Evolutionary conservation across 495 filamentous ascomycete genomes (phyloP), one percentile per base, ranked within the genome.

Genomic region (Cryomyces minteri): DNA sequence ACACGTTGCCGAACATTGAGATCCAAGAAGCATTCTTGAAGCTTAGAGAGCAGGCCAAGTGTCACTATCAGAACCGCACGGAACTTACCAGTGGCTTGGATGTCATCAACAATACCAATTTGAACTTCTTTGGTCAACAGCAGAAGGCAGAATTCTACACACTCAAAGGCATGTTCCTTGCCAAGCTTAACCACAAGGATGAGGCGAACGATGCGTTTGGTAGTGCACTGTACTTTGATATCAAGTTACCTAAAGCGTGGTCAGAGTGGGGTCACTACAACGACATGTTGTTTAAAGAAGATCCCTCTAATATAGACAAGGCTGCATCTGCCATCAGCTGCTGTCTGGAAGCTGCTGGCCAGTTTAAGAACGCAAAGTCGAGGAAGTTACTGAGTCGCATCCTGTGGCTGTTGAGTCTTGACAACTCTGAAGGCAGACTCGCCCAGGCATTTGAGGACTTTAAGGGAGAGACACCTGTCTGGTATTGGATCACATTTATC

Each of bases 401-500:
- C 41, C 69, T 99, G 33, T 99, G 92, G 92, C 71, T 99, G 32
- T 71, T 99, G 25, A 95, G 88, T 58, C 66, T 99, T 48, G 92
- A 99, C 56, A 84, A 94, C 51, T 70, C 82, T 0, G 83, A 83
- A 53, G 84, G 80, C 37, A 76, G 69, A 30, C 78, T 99, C 41
- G 77, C 80, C 4, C 64, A 74, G 44, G 80, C 85, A 6, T 96
- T 93, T 51, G 84, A 92, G 48, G 81, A 83, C 48, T 96, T 84
- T 66, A 94, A 94, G 66, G 92, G 87, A 39, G 92, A 99, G 36
- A 86, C 81, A 5, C 87, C 85, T 1, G 81, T 90, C 12, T 99
- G 92, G 92, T 96, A 95, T 62, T 99, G 92, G 92, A 95, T 95
- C 46, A 95, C 90, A 0, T 99, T 87, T 59, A 95, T 99, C 51